Evolutionary conservation across 805 yeast genomes (phyloP), one percentile per base, ranked within the genome.

Genomic region (Peterozyma xylosa): DNA sequence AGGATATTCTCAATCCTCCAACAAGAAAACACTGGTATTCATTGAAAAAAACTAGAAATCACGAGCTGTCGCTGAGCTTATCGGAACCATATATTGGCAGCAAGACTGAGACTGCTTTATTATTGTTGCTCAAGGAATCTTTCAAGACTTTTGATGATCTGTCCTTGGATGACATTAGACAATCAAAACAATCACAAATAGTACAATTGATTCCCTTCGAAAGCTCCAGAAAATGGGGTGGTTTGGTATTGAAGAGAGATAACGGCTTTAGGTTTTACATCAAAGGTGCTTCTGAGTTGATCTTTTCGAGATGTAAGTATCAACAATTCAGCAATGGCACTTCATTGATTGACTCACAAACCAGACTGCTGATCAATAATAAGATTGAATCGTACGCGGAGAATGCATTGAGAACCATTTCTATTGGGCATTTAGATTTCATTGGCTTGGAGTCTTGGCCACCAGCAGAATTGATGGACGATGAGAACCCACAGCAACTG

Each of bases 201-300:
- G 84, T 73, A 1, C 95, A 87, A 62, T 67, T 78, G 4, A 78
- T 90, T 45, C 96, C 99, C 1, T 93, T 93, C 59, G 98, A 93
- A 66, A 86, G 96, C 47, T 72, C 86, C 3, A 74, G 95, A 55
- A 93, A 93, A 67, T 93, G 96, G 91, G 87, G 95, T 55, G 96
- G 93, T 37, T 64, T 88, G 16, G 81, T 89, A 5, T 71, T 82
- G 42, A 70, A 71, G 42, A 61, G 66, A 11, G 70, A 71, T 9
- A 69, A 67, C 14, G 54, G 69, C 1, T 82, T 63, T 59, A 73
- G 93, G 45, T 66, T 88, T 43, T 82, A 75, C 50, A 67, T 86
- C 46, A 93, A 93, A 66, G 99, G 99, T 50, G 99, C 99, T 1
- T 90, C 97, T 1, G 99, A 93, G 64, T 76, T 93, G 48, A 74